A percentile compares a stretch with the other conserved stretches of the same genome.
Conservation (phyloP, 2,329 filamentous ascomycete genomes). For the Pseudofabraea citricarpa region DNA sequence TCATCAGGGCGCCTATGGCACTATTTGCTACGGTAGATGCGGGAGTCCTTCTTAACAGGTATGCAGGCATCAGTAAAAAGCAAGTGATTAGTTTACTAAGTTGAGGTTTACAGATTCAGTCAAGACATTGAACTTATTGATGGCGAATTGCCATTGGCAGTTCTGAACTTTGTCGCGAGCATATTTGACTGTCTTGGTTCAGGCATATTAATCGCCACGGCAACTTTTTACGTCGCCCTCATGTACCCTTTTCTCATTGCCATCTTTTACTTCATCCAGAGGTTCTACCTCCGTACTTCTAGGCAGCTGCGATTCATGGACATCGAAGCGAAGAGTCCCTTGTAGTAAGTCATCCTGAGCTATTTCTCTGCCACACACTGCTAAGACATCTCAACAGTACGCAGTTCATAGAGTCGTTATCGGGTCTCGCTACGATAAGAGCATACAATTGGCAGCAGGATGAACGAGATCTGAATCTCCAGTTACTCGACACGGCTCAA, state of each 20-base stretch:
- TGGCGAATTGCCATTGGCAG: constrained; percentile 10
- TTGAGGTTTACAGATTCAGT: constrained; percentile 15
- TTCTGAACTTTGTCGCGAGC: not conserved
- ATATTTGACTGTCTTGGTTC: not conserved
- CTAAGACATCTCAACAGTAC: constrained; percentile 17
- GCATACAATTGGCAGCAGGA: constrained; percentile 36
- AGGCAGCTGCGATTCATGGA: constrained; percentile 41
- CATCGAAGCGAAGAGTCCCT: constrained; percentile 34
- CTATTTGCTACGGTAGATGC: constrained; percentile 7
- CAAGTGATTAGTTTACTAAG: no score
- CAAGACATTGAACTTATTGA: constrained; percentile 16
- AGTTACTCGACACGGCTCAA: constrained; percentile 47
- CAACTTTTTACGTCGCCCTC: constrained; percentile 14
- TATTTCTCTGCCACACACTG: not conserved
- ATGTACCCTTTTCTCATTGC: constrained; percentile 17
- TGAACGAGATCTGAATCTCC: constrained; percentile 29
- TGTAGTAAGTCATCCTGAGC: constrained; percentile 24
- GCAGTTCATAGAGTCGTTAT: constrained; percentile 37
- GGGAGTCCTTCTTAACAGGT: constrained; percentile 2
- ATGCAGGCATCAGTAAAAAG: no score
- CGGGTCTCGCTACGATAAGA: constrained; percentile 36
- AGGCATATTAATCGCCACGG: constrained; percentile 24
- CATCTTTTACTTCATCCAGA: constrained; percentile 23
- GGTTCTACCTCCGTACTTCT: constrained; percentile 39
- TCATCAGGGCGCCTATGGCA: constrained; percentile 4